Conservation (phyloP, 306 rosid genomes). For the Prunus mume region DNA sequence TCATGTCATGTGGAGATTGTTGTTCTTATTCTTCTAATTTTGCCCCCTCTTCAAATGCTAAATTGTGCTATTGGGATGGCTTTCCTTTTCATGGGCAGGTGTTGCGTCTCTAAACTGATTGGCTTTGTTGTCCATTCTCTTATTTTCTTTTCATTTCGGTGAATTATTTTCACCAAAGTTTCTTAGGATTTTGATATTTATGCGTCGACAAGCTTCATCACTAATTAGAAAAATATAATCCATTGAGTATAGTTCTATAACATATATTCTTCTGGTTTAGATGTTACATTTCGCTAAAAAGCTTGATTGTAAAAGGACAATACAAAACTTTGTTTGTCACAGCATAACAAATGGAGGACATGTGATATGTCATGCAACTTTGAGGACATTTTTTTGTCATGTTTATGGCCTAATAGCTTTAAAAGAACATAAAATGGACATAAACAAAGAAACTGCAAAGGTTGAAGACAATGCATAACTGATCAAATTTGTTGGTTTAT, state of each 20-base stretch:
- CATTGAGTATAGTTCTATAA: not conserved
- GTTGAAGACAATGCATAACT: not conserved
- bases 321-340: not conserved
- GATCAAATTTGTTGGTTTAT: not conserved
- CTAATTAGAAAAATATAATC: not conserved
- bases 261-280: not conserved
- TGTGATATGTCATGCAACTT: not conserved
- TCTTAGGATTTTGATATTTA: not conserved
- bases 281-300: not conserved
- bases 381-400: not conserved
- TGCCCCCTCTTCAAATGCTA: no score
- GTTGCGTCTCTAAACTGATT: not conserved
- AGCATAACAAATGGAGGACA: not conserved
- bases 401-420: not conserved
- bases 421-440: not conserved
- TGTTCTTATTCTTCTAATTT: not conserved
- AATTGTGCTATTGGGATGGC: not conserved
- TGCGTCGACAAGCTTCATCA: not conserved
- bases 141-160: not conserved
- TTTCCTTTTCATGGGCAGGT: constrained; percentile 1
- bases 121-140: not conserved
- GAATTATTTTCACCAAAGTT: not conserved
- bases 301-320: not conserved
- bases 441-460: not conserved
- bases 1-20: not conserved